A percentile compares a stretch with the other conserved stretches of the same genome.
Evolutionary conservation across 345 rosid species (phyloP).

Genomic region (Lumnitzera littorea): DNA sequence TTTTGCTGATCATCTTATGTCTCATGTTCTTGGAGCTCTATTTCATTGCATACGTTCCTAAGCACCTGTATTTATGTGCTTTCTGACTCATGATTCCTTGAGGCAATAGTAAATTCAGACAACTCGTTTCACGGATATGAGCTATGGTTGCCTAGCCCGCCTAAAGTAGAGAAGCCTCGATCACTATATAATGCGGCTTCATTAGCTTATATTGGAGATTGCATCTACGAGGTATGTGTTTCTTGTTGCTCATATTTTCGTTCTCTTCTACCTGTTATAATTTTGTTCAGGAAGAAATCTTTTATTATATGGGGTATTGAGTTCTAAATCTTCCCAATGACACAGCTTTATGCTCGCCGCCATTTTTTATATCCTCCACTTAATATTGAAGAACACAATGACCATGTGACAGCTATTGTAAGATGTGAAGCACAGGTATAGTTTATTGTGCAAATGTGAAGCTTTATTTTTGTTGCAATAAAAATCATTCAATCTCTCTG

Average conservation of each 20-base stretch:
- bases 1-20: neutral
- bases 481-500: neutral
- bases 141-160: slow-evolving; percentile 50
- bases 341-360: slow-evolving; percentile 78
- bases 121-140: slow-evolving; percentile 54
- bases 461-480: neutral
- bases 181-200: slow-evolving; percentile 36
- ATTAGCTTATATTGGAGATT: slow-evolving; percentile 54
- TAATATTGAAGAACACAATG: slow-evolving; percentile 71
- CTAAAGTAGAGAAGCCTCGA: slow-evolving; percentile 64
- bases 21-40: neutral
- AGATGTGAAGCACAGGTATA: slow-evolving; percentile 91
- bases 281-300: neutral
- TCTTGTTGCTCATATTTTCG: neutral
- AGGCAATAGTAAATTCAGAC: slow-evolving; percentile 18
- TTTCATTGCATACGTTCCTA: neutral
- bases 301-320: slow-evolving; percentile 1
- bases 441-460: neutral
- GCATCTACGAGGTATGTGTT: slow-evolving; percentile 62
- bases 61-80: neutral
- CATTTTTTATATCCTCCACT: slow-evolving; percentile 83
- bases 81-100: neutral
- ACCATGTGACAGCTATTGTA: slow-evolving; percentile 69
- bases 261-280: neutral
- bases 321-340: slow-evolving; percentile 10